These are phyloP conservation scores for Candolleomyces aberdarensis DNA, from an alignment of 768 basidiomycete genomes.

Conservation along the genomic window DNA sequence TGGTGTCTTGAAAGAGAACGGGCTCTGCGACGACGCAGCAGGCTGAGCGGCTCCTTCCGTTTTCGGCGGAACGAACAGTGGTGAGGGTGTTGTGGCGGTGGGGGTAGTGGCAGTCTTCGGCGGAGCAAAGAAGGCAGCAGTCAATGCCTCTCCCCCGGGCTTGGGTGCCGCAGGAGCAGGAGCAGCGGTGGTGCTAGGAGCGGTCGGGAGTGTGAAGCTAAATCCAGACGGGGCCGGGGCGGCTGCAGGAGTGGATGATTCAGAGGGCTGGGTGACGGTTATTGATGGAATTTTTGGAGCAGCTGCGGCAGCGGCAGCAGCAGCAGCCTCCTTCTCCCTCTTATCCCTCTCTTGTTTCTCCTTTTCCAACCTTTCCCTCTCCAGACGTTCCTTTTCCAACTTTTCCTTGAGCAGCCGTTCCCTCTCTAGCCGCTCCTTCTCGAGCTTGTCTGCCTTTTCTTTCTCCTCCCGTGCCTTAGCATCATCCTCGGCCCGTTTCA, in stretches of 20 bases:
- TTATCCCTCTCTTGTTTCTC: conserved; percentile 11
- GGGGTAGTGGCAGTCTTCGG: background rate
- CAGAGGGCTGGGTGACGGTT: conserved; percentile 22
- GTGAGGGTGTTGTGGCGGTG: background rate
- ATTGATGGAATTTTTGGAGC: conserved; percentile 12
- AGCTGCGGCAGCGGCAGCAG: conserved; percentile 5
- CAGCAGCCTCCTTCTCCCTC: conserved; percentile 21
- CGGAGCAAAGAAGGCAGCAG: conserved; percentile 1
- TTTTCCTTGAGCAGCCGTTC: conserved; percentile 24
- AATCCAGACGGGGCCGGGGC: background rate
- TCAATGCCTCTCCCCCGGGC: background rate
- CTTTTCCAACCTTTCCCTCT: conserved; percentile 25
- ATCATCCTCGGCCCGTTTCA: conserved; percentile 43
- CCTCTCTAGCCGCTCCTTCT: conserved; percentile 27
- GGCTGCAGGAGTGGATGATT: conserved; percentile 1
- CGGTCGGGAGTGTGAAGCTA: conserved; percentile 1
- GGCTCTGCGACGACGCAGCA: background rate
- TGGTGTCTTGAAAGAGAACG: background rate
- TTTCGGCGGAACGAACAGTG: background rate
- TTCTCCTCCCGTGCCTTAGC: conserved; percentile 32
- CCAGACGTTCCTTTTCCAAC: conserved; percentile 15
- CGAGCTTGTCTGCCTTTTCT: conserved; percentile 20
- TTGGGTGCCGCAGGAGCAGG: background rate
- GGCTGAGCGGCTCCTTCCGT: background rate
- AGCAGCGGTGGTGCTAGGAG: conserved; percentile 9